phyloP scores from a whole-genome alignment of 208 protist species.

The Porcisia hertigi region DNA sequence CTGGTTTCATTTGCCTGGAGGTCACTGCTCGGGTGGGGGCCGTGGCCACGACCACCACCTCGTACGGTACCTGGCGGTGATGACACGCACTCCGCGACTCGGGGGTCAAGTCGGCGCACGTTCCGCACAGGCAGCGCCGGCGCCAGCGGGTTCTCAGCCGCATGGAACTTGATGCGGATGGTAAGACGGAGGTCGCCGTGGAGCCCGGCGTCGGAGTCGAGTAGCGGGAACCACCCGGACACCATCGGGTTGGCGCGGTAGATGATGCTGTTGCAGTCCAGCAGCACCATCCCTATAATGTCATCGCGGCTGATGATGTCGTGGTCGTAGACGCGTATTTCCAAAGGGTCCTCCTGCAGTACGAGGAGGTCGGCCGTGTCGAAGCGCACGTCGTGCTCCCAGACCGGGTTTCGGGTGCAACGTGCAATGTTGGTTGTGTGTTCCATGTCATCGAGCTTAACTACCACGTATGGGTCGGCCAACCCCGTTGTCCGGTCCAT shows the following conservation, averaged over 20 bases:
- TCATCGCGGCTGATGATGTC: conserved; percentile 96
- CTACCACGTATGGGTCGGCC: conserved; percentile 89
- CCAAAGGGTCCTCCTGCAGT: conserved; percentile 94
- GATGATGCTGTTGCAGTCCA: conserved; percentile 93
- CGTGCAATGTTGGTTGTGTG: conserved; percentile 78
- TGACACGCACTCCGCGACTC: conserved; percentile 7
- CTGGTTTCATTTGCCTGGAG: conserved; percentile 8
- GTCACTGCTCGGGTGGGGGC: neutral
- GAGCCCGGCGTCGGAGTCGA: conserved; percentile 80
- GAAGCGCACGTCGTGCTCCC: conserved; percentile 82
- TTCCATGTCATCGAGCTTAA: conserved; percentile 77
- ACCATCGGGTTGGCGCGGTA: conserved; percentile 61
- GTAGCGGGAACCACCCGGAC: conserved; percentile 92
- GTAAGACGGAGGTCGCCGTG: conserved; percentile 88
- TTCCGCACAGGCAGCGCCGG: conserved; percentile 73
- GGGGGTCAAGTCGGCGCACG: conserved; percentile 35
- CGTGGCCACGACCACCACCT: neutral
- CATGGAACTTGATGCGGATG: conserved; percentile 90
- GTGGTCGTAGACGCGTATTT: conserved; percentile 95
- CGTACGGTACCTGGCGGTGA: neutral
- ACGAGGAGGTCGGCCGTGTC: conserved; percentile 84
- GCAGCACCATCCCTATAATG: conserved; percentile 92
- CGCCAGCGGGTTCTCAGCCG: conserved; percentile 83
- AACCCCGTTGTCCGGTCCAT: conserved; percentile 90
- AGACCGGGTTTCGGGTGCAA: conserved; percentile 81